Percentiles rank a stretch among this genome's conserved stretches.
Conservation (phyloP, 2,329 filamentous ascomycete species). For the Phyllachora maydis region DNA sequence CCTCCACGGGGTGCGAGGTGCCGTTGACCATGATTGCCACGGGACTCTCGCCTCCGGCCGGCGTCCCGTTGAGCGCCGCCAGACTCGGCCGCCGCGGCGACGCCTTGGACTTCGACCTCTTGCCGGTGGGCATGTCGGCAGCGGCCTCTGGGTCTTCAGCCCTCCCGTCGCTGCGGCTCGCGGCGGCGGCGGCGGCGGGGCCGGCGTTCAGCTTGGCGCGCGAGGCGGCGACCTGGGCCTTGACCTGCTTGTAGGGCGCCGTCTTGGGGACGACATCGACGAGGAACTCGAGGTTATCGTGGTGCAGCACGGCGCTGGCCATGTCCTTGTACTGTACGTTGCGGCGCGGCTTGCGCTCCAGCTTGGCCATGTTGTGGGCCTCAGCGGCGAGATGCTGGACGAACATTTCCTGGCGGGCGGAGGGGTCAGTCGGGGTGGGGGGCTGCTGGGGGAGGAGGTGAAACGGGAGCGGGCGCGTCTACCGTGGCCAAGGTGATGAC, state of each 20-base stretch:
- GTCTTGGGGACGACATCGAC: slow-evolving; percentile 81
- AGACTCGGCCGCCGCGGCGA: too few species aligned
- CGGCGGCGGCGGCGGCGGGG: slow-evolving; percentile 8
- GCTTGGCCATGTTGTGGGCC: slow-evolving; percentile 70
- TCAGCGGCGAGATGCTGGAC: slow-evolving; percentile 78
- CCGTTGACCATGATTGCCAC: too few species aligned
- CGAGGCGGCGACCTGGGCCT: slow-evolving; percentile 34
- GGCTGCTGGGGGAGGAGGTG: too few species aligned
- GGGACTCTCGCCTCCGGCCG: slow-evolving; percentile 6
- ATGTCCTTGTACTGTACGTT: slow-evolving; percentile 95
- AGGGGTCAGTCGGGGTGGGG: too few species aligned
- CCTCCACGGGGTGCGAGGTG: slow-evolving; percentile 6
- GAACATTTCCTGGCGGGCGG: slow-evolving; percentile 63
- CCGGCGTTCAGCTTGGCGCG: slow-evolving; percentile 26
- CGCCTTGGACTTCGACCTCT: too few species aligned
- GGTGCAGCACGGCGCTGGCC: slow-evolving; percentile 71
- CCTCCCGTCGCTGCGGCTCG: slow-evolving; percentile 4
- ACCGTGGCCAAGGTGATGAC: slow-evolving; percentile 81
- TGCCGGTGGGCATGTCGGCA: too few species aligned
- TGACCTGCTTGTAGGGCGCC: slow-evolving; percentile 58
- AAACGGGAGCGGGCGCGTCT: too few species aligned
- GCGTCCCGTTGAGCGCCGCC: slow-evolving; percentile 8
- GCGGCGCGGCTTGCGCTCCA: slow-evolving; percentile 76
- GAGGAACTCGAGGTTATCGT: slow-evolving; percentile 90
- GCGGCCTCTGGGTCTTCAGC: slow-evolving; percentile 7